Evolutionary conservation across 306 rosid genomes (phyloP), one percentile per base, ranked within the genome.

Genomic region (Prunus kanzakura): DNA sequence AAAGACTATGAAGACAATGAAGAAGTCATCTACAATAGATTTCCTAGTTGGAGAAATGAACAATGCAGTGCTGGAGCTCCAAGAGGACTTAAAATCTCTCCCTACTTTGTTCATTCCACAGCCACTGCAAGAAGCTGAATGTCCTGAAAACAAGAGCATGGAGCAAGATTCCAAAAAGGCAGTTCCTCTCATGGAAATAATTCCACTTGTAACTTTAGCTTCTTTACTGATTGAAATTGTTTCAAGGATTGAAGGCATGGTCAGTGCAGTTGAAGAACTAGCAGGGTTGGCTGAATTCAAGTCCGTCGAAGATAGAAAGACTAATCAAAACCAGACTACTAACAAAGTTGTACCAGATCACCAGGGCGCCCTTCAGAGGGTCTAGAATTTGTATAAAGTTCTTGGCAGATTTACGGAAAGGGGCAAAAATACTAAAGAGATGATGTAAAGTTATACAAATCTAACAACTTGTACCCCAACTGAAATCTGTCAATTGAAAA

Each of bases 211-310:
- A 2, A 89, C 96, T 11, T 76, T 83, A 61, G 73, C 84, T 57
- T 90, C 99, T 41, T 75, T 95, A 80, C 76, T 90, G 38, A 78
- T 57, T 47, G 96, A 92, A 80, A 90, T 84, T 23, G 76, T 84
- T 14, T 49, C 84, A 0, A 81, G 97, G 65, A 87, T 92, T 22
- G 86, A 95, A 83, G 86, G 50, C 73, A 82, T 90, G 61, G 97
- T 89, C 4, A 74, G 78, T 60, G 78, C 72, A 12, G 96, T 90
- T 18, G 86, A 84, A 62, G 88, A 88, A 35, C 78, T 95, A 0
- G 91, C 92, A 4, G 73, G 78, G 4, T 78, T 79, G 60, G 97
- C 92, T 25, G 38, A 71, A 8, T 90, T 80, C 70, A 41, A 66
- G 73, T 51, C 64, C 0, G 75, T 57, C 6, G 4, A 6, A 4